phyloP scores from a whole-genome alignment of 345 rosid genomes.

The Pelargonium nanum region DNA sequence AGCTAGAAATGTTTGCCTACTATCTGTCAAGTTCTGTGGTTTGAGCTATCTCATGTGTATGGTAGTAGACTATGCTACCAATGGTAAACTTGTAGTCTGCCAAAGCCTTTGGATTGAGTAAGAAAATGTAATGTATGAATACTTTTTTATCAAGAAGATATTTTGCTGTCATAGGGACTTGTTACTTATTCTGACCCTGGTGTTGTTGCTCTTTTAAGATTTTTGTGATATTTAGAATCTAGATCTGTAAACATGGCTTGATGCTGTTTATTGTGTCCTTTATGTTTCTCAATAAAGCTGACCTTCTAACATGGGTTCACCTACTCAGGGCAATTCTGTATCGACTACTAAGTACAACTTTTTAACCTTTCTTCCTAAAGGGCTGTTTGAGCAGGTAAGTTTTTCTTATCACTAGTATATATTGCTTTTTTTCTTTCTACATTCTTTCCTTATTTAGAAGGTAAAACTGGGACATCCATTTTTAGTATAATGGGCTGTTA shows the following conservation, averaged over 20 bases:
- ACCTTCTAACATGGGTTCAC: conserved; percentile 9
- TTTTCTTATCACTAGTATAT: conserved; percentile 5
- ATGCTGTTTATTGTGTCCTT: neutral
- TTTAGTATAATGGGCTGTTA: no score
- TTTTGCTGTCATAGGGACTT: no score
- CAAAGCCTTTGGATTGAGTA: no score
- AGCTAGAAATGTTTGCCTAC: no score
- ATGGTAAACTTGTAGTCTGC: no score
- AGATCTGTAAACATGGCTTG: neutral
- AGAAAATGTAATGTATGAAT: no score
- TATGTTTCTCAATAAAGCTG: neutral
- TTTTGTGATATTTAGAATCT: neutral
- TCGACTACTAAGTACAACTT: conserved; percentile 97
- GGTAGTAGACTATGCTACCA: no score
- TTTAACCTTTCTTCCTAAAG: conserved; percentile 89
- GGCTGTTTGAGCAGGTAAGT: conserved; percentile 95
- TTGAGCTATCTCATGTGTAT: no score
- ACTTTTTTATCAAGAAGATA: no score
- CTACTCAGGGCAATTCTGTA: conserved; percentile 73
- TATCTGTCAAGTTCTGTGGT: no score
- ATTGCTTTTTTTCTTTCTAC: neutral
- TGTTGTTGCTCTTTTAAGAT: neutral
- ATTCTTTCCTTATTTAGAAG: conserved; percentile 1
- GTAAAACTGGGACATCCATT: no score
- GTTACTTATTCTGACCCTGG: no score